Evolutionary conservation across 2,329 filamentous ascomycete genomes (phyloP), one percentile per base, ranked within the genome.

Genomic region (Botryosphaeria dothidea): DNA sequence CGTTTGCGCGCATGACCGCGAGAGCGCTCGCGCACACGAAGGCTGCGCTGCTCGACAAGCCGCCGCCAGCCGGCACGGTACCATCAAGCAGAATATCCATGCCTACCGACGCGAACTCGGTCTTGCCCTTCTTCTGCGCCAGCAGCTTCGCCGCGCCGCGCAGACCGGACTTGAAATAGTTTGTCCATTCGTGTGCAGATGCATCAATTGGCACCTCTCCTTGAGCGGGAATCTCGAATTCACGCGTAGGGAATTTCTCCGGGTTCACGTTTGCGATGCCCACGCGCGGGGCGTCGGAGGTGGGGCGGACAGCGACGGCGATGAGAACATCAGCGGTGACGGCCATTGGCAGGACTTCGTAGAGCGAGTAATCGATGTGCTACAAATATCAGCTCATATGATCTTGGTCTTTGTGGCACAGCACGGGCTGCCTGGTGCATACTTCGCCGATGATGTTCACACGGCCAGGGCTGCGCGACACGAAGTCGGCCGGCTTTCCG

Each of bases 351-450:
- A 99, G 85, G 66, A 97, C 93, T 71, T 95, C 90, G 83, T 98
- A 99, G 21, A 99, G 87, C 15, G 92, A 97, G 82, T 99, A 99
- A 82, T 99, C 95, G 73, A 99, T 97, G 82, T 99, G 95, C 84
- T 83, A 65, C 46, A 27, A 11, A 21, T 29, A 38, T 64, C 61
- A 64, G 49, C 61, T 34, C 41, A 21, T 31, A 15, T 46, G 54
- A 58, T 45, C 34, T 5, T 4, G 6, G 51, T 9, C 21, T 15
- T 17, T 34, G 36, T 46, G 36, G 17, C 19, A 46, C 46, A 13
- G 21, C 21, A 9, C 34, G 3, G 21, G 52, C 36, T 45, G 49
- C 43, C n/a, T 64, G 52, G 62, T n/a, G 46, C 68, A 27, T 73
- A 82, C 81, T 73, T 99, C 95, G 78, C 95, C 95, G 75, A 99